phyloP scores from a whole-genome alignment of 495 filamentous ascomycete species.

The Apiosordaria backusii region DNA sequence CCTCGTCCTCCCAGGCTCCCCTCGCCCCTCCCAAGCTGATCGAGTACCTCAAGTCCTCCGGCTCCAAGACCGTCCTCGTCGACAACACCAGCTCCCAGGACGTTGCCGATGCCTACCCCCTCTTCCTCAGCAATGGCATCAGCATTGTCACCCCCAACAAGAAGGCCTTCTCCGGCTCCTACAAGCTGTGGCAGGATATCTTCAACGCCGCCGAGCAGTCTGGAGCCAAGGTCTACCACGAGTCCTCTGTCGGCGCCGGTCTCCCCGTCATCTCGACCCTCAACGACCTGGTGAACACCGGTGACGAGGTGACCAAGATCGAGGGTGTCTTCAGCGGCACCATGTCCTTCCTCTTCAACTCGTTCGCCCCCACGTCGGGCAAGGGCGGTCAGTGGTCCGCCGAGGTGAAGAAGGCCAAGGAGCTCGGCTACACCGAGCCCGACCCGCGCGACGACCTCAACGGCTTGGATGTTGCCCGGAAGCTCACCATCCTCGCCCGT shows the following conservation, averaged over 20 bases:
- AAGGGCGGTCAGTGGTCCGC: slow-evolving; percentile 74
- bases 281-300: slow-evolving; percentile 82
- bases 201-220: slow-evolving; percentile 59
- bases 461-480: slow-evolving; percentile 93
- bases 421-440: slow-evolving; percentile 94
- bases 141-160: slow-evolving; percentile 95
- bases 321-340: slow-evolving; percentile 97
- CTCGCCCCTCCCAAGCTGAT: slow-evolving; percentile 63
- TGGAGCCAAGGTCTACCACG: slow-evolving; percentile 82
- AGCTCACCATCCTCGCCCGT: slow-evolving; percentile 88
- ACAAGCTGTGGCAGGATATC: slow-evolving; percentile 77
- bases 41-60: slow-evolving; percentile 65
- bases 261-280: slow-evolving; percentile 89
- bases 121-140: slow-evolving; percentile 72
- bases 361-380: slow-evolving; percentile 73
- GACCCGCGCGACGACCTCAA: slow-evolving; percentile 96
- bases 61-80: slow-evolving; percentile 71
- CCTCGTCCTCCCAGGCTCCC: slow-evolving; percentile 53
- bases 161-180: slow-evolving; percentile 81
- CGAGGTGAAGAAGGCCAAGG: slow-evolving; percentile 85
- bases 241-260: slow-evolving; percentile 87
- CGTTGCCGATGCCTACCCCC: slow-evolving; percentile 74
- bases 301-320: slow-evolving; percentile 80
- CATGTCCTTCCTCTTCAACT: slow-evolving; percentile 95
- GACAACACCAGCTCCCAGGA: slow-evolving; percentile 90